Percentiles rank a stretch among this genome's conserved stretches.
phyloP scores from a whole-genome alignment of 192 early-diverging fungal species.

The Mortierella antarctica region DNA sequence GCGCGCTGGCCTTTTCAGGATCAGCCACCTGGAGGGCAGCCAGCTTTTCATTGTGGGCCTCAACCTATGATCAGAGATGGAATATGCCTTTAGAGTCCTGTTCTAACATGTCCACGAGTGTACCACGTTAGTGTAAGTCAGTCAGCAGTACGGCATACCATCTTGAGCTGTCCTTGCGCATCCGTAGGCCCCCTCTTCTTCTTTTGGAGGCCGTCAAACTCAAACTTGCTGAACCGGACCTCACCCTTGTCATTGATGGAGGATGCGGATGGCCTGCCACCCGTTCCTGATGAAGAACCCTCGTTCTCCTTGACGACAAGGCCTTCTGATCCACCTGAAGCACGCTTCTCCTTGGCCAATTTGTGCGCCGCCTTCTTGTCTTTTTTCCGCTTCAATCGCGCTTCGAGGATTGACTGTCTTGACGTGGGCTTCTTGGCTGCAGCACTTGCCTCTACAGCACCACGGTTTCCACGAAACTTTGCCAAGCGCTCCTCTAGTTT shows the following conservation, averaged over 20 bases:
- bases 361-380: slow-evolving; percentile 69
- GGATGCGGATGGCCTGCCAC: slow-evolving; percentile 40
- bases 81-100: no score
- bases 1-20: slow-evolving; percentile 66
- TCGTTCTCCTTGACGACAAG: slow-evolving; percentile 53
- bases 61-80: slow-evolving; percentile 40
- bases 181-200: slow-evolving; percentile 74
- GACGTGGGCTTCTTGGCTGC: slow-evolving; percentile 61
- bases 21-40: slow-evolving; percentile 73
- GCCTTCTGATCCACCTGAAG: slow-evolving; percentile 60
- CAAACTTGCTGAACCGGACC: slow-evolving; percentile 74
- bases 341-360: slow-evolving; percentile 69
- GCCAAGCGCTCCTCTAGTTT: slow-evolving; percentile 52
- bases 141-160: slow-evolving; percentile 32
- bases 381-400: slow-evolving; percentile 77
- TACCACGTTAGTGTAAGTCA: no score
- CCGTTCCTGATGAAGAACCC: slow-evolving; percentile 12
- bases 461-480: slow-evolving; percentile 39
- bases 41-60: slow-evolving; percentile 81
- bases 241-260: slow-evolving; percentile 67
- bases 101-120: no score
- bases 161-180: slow-evolving; percentile 71
- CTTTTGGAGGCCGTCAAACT: slow-evolving; percentile 69
- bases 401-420: slow-evolving; percentile 81
- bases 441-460: slow-evolving; percentile 29